Conservation (phyloP, 2,329 filamentous ascomycete species). For the Pseudonectria foliicola region DNA sequence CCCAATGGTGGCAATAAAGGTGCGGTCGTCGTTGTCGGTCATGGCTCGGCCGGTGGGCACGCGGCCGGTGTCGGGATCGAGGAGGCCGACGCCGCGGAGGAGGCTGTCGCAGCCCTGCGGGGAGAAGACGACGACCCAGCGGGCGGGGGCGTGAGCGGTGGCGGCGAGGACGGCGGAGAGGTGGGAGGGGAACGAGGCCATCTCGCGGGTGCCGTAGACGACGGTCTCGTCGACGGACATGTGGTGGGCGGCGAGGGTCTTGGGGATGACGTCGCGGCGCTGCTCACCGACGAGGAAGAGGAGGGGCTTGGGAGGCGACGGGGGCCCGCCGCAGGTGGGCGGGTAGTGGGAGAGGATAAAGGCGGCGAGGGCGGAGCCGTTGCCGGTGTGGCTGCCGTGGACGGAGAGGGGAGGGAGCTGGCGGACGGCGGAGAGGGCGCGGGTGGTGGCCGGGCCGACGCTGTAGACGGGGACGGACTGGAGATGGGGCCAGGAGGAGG, state of each 20-base stretch:
- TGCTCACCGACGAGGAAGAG: constrained; percentile 89
- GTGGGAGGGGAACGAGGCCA: constrained; percentile 66
- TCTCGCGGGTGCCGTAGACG: constrained; percentile 80
- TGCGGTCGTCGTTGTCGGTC: constrained; percentile 32
- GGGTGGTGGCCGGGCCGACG: constrained; percentile 73
- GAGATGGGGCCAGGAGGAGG: constrained; percentile 43
- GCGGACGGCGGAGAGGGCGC: constrained; percentile 55
- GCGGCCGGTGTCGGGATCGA: constrained; percentile 40
- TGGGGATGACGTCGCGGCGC: constrained; percentile 82
- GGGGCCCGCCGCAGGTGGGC: constrained; percentile 37
- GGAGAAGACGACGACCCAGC: constrained; percentile 74
- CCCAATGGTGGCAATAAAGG: constrained; percentile 79
- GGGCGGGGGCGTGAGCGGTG: constrained; percentile 32
- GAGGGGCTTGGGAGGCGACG: constrained; percentile 41
- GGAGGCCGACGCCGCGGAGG: constrained; percentile 44
- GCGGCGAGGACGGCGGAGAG: constrained; percentile 48
- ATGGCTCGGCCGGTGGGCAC: constrained; percentile 17
- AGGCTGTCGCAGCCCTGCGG: constrained; percentile 58
- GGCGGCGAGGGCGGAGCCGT: constrained; percentile 69
- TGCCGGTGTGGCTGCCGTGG: constrained; percentile 75
- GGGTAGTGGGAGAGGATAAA: constrained; percentile 74
- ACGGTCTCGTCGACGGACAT: constrained; percentile 71
- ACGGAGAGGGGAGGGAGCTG: constrained; percentile 51
- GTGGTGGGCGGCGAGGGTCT: constrained; percentile 58
- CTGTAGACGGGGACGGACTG: constrained; percentile 61